Conservation (phyloP, 1,284 basidiomycete species). For the Amylostereum areolatum region DNA sequence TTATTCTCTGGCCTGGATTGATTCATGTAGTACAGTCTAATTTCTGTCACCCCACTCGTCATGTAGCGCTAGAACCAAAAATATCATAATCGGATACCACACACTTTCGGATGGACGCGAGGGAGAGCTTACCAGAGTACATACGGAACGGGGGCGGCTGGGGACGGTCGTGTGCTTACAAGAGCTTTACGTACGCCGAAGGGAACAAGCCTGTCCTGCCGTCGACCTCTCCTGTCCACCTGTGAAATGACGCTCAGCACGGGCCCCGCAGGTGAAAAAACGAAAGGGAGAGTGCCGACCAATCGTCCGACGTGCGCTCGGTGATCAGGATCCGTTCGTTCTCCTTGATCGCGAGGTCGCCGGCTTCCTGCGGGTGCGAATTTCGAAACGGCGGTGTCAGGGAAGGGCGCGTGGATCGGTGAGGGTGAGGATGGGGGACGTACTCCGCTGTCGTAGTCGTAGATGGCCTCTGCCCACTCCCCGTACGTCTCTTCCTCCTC, state of each 20-base stretch:
- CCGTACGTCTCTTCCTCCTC: slow-evolving; percentile 40
- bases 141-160: slow-evolving; percentile 2
- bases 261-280: slow-evolving; percentile 19
- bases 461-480: slow-evolving; percentile 73
- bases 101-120: slow-evolving; percentile 1
- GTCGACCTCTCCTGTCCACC: slow-evolving; percentile 71
- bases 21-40: no score
- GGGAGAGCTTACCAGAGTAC: slow-evolving; percentile 1
- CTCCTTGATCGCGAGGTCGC: slow-evolving; percentile 53
- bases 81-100: no score
- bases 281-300: slow-evolving; percentile 36
- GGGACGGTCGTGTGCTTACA: slow-evolving; percentile 29
- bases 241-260: slow-evolving; percentile 22
- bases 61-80: no score
- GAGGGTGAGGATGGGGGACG: slow-evolving; percentile 18
- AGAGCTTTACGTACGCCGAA: slow-evolving; percentile 64
- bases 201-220: slow-evolving; percentile 65
- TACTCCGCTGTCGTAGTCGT: slow-evolving; percentile 67
- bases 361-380: slow-evolving; percentile 45
- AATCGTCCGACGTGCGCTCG: slow-evolving; percentile 66
- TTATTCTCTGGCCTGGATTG: no score
- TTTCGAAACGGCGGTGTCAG: not conserved
- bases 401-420: no score
- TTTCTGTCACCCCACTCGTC: no score
- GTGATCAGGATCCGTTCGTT: slow-evolving; percentile 52